Evolutionary conservation across 331 rosid genomes (phyloP), one percentile per base, ranked within the genome.

Genomic region (Arachis monticola): DNA sequence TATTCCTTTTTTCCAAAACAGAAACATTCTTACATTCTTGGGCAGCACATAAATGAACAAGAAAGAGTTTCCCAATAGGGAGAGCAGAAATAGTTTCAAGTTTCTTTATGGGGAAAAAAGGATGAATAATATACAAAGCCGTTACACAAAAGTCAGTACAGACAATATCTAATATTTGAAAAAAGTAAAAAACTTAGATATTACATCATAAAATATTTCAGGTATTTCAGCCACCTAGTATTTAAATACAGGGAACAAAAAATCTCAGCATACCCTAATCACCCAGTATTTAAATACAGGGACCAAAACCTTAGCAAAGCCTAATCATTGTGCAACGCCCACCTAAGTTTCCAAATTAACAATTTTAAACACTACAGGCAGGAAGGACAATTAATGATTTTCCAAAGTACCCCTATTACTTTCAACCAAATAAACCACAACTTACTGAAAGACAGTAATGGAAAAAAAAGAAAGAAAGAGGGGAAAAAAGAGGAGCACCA

Each of bases 371-470:
- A 14, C 65, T 10, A 75, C 78, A 70, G 59, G 85, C 79, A 58
- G 60, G 74, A 66, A 44, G 67, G 55, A 67, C 64, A 56, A 74
- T 64, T 72, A 65, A 53, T 10, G 69, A 69, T 78, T 44, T 73
- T 73, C 56, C 74, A 61, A 69, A 74, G 77, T 66, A 64, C 27
- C 71, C 79, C 56, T 52, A 73, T 71, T 67, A 55, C 9, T 78
- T 70, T 72, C 74, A 75, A 74, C 69, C 62, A 60, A 69, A 79
- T 30, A 72, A 60, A 70, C 64, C 52, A 75, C 76, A 78, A 79
- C 80, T 73, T 79, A 81, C 81, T 74, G 41, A 38, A 38, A 38
- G 41, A 38, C 0, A 38, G 41, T 38, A 38, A 3, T 38, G 4
- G 5, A 38, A 38, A 38, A 38, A 27, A 58, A 74, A 62, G 48